These are phyloP conservation scores for Atkinsonella hypoxylon DNA, from an alignment of 2,329 filamentous ascomycete genomes.

Conservation along the genomic window DNA sequence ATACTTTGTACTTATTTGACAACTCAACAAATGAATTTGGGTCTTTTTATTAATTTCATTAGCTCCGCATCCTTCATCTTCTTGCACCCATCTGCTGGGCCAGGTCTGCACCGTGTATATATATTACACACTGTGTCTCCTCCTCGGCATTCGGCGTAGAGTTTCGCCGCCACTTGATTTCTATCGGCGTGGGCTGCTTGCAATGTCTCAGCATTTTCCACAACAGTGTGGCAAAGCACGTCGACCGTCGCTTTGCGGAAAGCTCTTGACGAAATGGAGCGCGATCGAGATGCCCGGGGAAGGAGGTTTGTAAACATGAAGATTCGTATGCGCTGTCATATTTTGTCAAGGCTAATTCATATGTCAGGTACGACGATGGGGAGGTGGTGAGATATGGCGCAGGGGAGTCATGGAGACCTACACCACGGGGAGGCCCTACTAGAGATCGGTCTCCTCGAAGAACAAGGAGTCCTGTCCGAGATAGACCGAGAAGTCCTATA, in stretches of 20 bases:
- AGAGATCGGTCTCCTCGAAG: slow-evolving; percentile 33
- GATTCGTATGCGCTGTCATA: background rate
- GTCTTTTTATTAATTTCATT: background rate
- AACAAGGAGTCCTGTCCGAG: slow-evolving; percentile 19
- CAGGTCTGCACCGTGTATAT: background rate
- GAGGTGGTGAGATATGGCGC: slow-evolving; percentile 51
- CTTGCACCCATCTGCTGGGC: background rate
- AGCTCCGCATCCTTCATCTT: background rate
- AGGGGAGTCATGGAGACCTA: slow-evolving; percentile 49
- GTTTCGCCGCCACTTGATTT: background rate
- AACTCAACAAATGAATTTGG: background rate
- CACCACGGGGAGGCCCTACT: slow-evolving; percentile 26
- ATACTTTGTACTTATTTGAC: background rate
- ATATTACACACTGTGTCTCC: background rate
- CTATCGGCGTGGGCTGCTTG: background rate
- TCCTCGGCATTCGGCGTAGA: background rate
- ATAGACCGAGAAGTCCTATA: slow-evolving; percentile 14
- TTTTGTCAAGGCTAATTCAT: slow-evolving; percentile 7
- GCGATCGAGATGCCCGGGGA: slow-evolving; percentile 23
- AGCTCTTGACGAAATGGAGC: slow-evolving; percentile 18
- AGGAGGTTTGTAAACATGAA: slow-evolving; percentile 17
- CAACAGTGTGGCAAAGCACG: background rate
- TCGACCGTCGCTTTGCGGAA: background rate
- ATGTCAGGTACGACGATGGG: slow-evolving; percentile 44
- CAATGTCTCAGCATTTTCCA: background rate